phyloP scores from a whole-genome alignment of 2,329 filamentous ascomycete genomes.

The Cryphonectria parasitica region DNA sequence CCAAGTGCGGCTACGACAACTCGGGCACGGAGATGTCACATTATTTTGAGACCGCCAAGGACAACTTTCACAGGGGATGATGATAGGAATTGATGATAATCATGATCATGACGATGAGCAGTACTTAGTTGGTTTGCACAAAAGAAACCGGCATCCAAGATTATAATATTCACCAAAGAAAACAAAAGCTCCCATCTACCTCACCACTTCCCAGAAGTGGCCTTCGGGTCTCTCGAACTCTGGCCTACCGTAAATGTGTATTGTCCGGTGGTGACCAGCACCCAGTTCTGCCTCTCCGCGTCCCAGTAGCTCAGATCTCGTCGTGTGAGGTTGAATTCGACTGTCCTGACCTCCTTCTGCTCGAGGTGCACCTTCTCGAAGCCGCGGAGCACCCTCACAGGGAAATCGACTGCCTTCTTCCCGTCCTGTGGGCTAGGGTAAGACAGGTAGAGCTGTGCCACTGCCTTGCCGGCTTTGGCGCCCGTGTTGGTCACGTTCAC shows the following conservation, averaged over 20 bases:
- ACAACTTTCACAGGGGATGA: slow-evolving; percentile 27
- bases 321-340: slow-evolving; percentile 64
- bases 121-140: neutral
- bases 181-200: neutral
- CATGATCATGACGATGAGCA: slow-evolving; percentile 2
- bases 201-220: slow-evolving; percentile 26
- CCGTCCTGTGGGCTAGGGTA: slow-evolving; percentile 42
- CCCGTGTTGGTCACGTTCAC: slow-evolving; percentile 61
- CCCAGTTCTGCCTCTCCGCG: slow-evolving; percentile 69
- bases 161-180: neutral
- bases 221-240: slow-evolving; percentile 37
- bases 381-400: slow-evolving; percentile 68
- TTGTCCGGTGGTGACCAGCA: slow-evolving; percentile 53
- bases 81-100: neutral
- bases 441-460: slow-evolving; percentile 52
- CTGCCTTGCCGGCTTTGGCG: slow-evolving; percentile 44
- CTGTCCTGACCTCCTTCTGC: slow-evolving; percentile 54
- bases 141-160: neutral
- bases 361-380: slow-evolving; percentile 71
- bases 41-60: slow-evolving; percentile 27
- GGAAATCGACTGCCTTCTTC: slow-evolving; percentile 59
- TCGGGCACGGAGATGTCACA: slow-evolving; percentile 30
- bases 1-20: slow-evolving; percentile 32
- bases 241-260: slow-evolving; percentile 46
- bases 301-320: slow-evolving; percentile 78